Base-by-base conservation (phyloP, 495 filamentous ascomycete species). In the Staphylotrichum tortipilum region DNA sequence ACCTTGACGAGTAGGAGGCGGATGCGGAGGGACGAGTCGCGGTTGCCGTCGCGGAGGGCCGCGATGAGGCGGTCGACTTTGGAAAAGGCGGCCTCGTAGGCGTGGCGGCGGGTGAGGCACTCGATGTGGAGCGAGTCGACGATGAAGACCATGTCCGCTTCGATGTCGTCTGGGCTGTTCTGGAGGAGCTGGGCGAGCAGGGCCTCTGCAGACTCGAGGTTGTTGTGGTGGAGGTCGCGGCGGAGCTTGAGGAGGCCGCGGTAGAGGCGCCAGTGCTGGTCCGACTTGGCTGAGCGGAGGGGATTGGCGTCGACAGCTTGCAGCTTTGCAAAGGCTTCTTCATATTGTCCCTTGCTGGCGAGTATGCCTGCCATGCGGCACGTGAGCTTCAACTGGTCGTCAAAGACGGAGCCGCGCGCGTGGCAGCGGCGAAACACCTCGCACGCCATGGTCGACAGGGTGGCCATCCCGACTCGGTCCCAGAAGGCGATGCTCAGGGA, bases 361-460 rank as follows among this genome's bases (percentile, higher is more conserved):
- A 77, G 65, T 30, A 73, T 59, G 24, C 68, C 67, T 6, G 76
- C 71, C 41, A 74, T 61, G 3, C 73, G 70, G 33, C 70, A 69
- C 14, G 58, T 70, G 11, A 73, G 77, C 53, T 82, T 85, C 42
- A 95, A 74, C 43, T 79, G 76, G 54, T 96, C 91, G 49, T 94
- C 87, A 29, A 88, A 78, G 3, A 86, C 78, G 6, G 80, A 76
- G 38, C 73, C 70, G 10, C 62, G 66, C 1, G 72, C 67, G 60
- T 94, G 85, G 60, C 86, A 91, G 50, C 83, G 75, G 17, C 89
- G 73, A 51, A 92, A 90, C 7, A 89, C 68, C 47, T 94, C 83
- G 60, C 81, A 86, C 40, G 80, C 80, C 41, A 82, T 69, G 61
- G 68, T 76, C 4, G 89, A 78, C 39, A 94, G 70, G 54, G 81